Conservation (phyloP, 495 filamentous ascomycete genomes). For the Aspergillus kassunensis region DNA sequence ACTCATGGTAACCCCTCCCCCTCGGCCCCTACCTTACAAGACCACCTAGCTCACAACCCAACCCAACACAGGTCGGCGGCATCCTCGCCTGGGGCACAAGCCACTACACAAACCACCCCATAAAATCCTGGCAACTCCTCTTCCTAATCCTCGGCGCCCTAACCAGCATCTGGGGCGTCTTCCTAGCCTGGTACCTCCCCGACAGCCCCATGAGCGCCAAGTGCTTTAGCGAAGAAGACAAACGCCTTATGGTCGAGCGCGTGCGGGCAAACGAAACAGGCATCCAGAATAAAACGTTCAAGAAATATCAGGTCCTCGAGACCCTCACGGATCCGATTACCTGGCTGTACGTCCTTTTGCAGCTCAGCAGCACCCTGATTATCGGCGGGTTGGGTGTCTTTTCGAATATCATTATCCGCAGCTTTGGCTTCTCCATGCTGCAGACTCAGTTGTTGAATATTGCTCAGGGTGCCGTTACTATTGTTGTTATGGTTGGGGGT, state of each 20-base stretch:
- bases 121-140: slow-evolving; percentile 33
- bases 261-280: slow-evolving; percentile 53
- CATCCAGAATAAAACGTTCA: slow-evolving; percentile 51
- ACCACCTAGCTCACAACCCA: slow-evolving; percentile 9
- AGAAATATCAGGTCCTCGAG: slow-evolving; percentile 47
- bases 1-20: slow-evolving; percentile 12
- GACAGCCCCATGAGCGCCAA: slow-evolving; percentile 44
- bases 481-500: slow-evolving; percentile 21
- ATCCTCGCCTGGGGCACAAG: slow-evolving; percentile 45
- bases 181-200: slow-evolving; percentile 40
- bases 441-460: slow-evolving; percentile 30
- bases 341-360: slow-evolving; percentile 21
- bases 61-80: slow-evolving; percentile 35
- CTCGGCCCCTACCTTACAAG: neutral
- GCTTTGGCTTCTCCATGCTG: slow-evolving; percentile 29
- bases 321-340: slow-evolving; percentile 39
- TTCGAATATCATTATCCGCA: slow-evolving; percentile 29
- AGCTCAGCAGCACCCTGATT: slow-evolving; percentile 13
- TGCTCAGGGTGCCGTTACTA: slow-evolving; percentile 19
- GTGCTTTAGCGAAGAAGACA: slow-evolving; percentile 40
- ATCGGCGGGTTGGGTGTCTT: slow-evolving; percentile 32
- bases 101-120: slow-evolving; percentile 17
- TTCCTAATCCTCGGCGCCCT: slow-evolving; percentile 35
- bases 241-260: slow-evolving; percentile 46
- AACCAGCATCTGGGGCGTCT: slow-evolving; percentile 32